Conservation (phyloP, 768 basidiomycete species). For the Pleurotus salmoneostramineus region DNA sequence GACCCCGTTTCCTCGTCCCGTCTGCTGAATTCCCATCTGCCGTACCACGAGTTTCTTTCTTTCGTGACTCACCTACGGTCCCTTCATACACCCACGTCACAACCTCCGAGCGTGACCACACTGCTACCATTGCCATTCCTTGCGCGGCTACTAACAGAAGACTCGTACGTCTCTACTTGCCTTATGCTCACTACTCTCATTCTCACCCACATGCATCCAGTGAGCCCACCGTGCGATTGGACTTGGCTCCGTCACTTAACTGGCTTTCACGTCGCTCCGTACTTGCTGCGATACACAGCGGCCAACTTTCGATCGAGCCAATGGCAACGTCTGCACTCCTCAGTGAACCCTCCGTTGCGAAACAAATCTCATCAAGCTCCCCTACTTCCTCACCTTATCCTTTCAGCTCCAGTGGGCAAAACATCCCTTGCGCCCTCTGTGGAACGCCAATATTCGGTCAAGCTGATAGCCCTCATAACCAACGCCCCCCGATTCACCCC, state of each 20-base stretch:
- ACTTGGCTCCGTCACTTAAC: slow-evolving; percentile 89
- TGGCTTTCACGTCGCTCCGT: slow-evolving; percentile 91
- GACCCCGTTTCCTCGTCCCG: slow-evolving; percentile 29
- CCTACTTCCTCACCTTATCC: slow-evolving; percentile 31
- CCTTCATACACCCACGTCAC: slow-evolving; percentile 56
- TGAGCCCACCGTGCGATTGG: slow-evolving; percentile 89
- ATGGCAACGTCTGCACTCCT: slow-evolving; percentile 60
- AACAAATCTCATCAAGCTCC: slow-evolving; percentile 19
- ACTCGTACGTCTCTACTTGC: slow-evolving; percentile 61
- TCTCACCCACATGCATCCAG: slow-evolving; percentile 33
- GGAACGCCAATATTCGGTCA: slow-evolving; percentile 53
- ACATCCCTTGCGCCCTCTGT: slow-evolving; percentile 77
- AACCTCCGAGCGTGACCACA: slow-evolving; percentile 65
- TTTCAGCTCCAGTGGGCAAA: slow-evolving; percentile 37
- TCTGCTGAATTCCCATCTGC: slow-evolving; percentile 64
- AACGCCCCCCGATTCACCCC: slow-evolving; percentile 29
- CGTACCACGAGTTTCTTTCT: slow-evolving; percentile 76
- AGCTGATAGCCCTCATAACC: slow-evolving; percentile 16
- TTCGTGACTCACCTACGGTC: slow-evolving; percentile 77
- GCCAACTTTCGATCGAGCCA: slow-evolving; percentile 88
- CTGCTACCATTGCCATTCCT: slow-evolving; percentile 80
- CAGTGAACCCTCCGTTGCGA: slow-evolving; percentile 37
- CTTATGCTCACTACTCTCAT: background rate
- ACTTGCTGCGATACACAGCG: slow-evolving; percentile 77
- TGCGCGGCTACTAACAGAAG: slow-evolving; percentile 70